Conservation (phyloP, 805 yeast genomes). For the Kazachstania viticola region DNA sequence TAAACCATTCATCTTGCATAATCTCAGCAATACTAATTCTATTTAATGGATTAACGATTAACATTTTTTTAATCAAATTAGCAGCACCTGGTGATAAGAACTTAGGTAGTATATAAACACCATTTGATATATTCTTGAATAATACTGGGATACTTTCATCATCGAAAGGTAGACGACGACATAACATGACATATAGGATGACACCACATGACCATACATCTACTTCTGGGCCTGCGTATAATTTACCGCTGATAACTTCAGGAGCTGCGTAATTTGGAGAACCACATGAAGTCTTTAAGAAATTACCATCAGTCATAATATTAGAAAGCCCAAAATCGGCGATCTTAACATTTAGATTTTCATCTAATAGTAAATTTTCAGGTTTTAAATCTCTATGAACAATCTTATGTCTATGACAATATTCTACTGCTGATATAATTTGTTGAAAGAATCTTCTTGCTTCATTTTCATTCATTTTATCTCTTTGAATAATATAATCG, state of each 20-base stretch:
- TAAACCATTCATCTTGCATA: conserved; percentile 91
- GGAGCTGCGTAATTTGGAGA: conserved; percentile 98
- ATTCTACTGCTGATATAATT: conserved; percentile 91
- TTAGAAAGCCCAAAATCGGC: conserved; percentile 93
- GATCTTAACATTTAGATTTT: conserved; percentile 81
- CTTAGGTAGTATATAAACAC: conserved; percentile 84
- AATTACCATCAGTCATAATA: conserved; percentile 96
- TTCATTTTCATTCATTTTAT: conserved; percentile 83
- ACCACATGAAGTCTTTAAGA: conserved; percentile 89
- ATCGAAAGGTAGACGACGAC: conserved; percentile 92
- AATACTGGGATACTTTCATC: conserved; percentile 92
- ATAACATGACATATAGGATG: conserved; percentile 85
- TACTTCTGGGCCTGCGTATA: conserved; percentile 96
- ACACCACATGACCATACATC: conserved; percentile 98
- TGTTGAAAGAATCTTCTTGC: conserved; percentile 93
- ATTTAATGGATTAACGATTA: conserved; percentile 87
- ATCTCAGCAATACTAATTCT: conserved; percentile 88
- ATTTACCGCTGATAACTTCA: conserved; percentile 86
- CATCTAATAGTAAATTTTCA: conserved; percentile 82
- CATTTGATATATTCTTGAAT: conserved; percentile 84
- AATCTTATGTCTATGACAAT: conserved; percentile 91
- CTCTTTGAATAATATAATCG: conserved; percentile 89
- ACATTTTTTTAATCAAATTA: conserved; percentile 72
- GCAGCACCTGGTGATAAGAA: conserved; percentile 80
- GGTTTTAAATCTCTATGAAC: conserved; percentile 96